Percentiles rank a stretch among this genome's conserved stretches.
phyloP scores from a whole-genome alignment of 176 grass and related monocot species.

The Canna indica region DNA sequence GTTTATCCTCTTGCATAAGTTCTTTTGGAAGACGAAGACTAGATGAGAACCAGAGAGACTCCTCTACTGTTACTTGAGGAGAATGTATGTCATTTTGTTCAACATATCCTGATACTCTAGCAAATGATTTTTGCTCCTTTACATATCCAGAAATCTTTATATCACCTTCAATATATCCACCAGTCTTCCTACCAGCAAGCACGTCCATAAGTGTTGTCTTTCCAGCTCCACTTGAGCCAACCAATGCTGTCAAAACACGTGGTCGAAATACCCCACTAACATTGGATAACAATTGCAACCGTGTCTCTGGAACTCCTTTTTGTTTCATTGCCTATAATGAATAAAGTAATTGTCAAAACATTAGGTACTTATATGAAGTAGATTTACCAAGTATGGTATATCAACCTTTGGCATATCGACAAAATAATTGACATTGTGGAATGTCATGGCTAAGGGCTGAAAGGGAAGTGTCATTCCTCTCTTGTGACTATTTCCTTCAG shows the following conservation, averaged over 20 bases:
- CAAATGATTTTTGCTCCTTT: constrained; percentile 64
- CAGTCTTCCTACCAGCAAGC: constrained; percentile 70
- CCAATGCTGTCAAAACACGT: constrained; percentile 56
- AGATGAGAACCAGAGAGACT: constrained; percentile 67
- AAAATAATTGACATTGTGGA: constrained; percentile 56
- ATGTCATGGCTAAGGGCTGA: constrained; percentile 56
- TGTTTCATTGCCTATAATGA: constrained; percentile 37
- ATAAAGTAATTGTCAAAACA: background rate
- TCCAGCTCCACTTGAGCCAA: constrained; percentile 70
- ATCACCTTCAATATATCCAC: constrained; percentile 64
- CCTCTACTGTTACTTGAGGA: constrained; percentile 70
- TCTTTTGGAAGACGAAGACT: constrained; percentile 48
- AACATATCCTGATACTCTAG: constrained; percentile 75
- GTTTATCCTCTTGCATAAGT: constrained; percentile 36
- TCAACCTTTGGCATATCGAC: constrained; percentile 61
- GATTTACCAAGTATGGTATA: background rate
- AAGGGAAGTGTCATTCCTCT: constrained; percentile 70
- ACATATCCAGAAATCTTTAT: constrained; percentile 51
- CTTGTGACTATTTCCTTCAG: constrained; percentile 6
- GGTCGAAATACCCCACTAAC: constrained; percentile 68
- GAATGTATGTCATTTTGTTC: constrained; percentile 84
- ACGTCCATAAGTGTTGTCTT: constrained; percentile 82
- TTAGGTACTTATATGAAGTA: constrained; percentile 1
- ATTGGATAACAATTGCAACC: constrained; percentile 49
- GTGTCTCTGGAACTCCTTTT: constrained; percentile 39